Base-by-base conservation (phyloP, 495 filamentous ascomycete species). In the Penicillium goetzii region DNA sequence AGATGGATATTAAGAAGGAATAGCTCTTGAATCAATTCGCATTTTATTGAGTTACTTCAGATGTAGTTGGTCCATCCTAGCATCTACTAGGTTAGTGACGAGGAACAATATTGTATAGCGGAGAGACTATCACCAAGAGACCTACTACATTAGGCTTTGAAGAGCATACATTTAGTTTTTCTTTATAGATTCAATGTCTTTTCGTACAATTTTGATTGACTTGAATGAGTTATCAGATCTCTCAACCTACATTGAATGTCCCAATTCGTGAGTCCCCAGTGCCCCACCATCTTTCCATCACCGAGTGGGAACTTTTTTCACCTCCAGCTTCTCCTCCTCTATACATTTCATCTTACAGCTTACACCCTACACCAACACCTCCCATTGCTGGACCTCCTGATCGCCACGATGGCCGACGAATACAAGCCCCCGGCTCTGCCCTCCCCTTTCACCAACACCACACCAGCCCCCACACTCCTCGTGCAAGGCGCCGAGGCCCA, bases 401-500 rank as follows among this genome's bases (percentile, higher is more conserved):
- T 6, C 33, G 4, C 55, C 61, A 62, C 36, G 19, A 66, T 69
- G 62, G 43, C 58, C 34, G 61, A 60, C 50, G 63, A 70, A 41
- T 77, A 79, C 57, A 75, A 65, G 25, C 75, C 76, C 26, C 81
- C 81, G 38, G 74, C 83, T 59, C 89, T 90, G 64, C 91, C 91
- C 23, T 65, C 81, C 19, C 87, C 86, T 57, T 88, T 91, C 83
- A 82, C 81, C 69, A 77, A 85, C 68, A 83, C 86, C 40, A 62
- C 76, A 68, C 80, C 86, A 19, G 79, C 85, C 53, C 78, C 82
- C 63, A 74, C 79, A 17, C 80, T 95, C 69, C 84, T 97, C 61
- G 86, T 89, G 40, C 95, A 97, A 83, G 95, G 95, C 79, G 95
- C 95, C 75, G 95, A 99, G 85, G 92, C 90, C 51, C 91, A 93